Base-by-base conservation (phyloP, 164 flowering plant genomes). In the Macadamia tetraphylla region DNA sequence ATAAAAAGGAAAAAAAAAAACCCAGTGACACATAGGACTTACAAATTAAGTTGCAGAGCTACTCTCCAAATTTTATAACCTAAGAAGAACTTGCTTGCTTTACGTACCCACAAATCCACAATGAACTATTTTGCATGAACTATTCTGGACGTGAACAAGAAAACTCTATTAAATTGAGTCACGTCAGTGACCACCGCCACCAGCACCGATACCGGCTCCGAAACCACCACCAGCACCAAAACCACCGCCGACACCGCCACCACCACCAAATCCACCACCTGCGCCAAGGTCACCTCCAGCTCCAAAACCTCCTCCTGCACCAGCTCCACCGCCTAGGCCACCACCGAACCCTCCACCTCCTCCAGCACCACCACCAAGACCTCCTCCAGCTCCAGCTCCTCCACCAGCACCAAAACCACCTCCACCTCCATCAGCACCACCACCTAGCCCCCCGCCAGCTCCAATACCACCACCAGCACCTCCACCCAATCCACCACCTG, bases 251-350 rank as follows among this genome's bases (percentile, higher is more conserved):
- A 8, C 69, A 5, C 64, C 74, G 0, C 23, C 74, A 59, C 74
- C 67, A 9, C 58, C 69, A 5, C 64, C 74, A 0, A 23, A 69
- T 48, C 74, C 67, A 9, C 58, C 66, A 13, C 35, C 60, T 8
- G 40, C 69, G 3, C 70, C 65, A 7, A 49, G 60, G 1, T 66
- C 70, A 18, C 51, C 59, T 7, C 61, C 70, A 40, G 29, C 23
- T n/a, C 59, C 68, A 13, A 44, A 60, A 10, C 74, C 74, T 17
- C 60, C 70, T 8, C 70, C 74, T 60, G 10, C 11, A 12, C 74
- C 74, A 6, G 58, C 69, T 42, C 70, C 65, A 23, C 58, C 31
- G n/a, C 74, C 74, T 44, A 7, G 44, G 13, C 73, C 74, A 10
- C 53, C 70, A 13, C 69, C 74, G 13, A 23, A 3, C 9, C 69